Evolutionary conservation across 169 alveolate species (phyloP).

Genomic region (Plasmodium malariae): DNA sequence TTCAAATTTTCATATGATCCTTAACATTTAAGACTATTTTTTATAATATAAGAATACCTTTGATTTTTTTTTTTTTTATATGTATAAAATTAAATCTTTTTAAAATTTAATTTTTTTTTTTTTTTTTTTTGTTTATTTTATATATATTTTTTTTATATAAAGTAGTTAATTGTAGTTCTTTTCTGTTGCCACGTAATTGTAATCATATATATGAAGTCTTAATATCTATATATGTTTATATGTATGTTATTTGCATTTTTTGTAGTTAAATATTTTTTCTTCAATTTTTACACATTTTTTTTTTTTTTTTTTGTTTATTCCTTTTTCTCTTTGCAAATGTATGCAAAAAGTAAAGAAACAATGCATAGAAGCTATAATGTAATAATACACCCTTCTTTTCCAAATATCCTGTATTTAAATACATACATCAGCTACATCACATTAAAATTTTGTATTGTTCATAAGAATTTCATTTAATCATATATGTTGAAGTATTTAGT

Average conservation of each 20-base stretch:
- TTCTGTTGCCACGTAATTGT: no score
- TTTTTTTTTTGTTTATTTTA: background rate
- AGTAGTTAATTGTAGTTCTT: no score
- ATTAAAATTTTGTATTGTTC: background rate
- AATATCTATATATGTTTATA: background rate
- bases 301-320: background rate
- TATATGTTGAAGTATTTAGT: background rate
- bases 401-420: no score
- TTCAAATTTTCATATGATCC: no score
- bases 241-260: background rate
- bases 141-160: background rate
- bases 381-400: background rate
- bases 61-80: no score
- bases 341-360: background rate
- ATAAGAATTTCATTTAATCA: background rate
- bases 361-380: background rate
- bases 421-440: background rate
- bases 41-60: no score
- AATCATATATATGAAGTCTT: background rate
- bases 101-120: no score
- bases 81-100: no score
- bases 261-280: background rate
- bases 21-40: no score
- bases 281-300: background rate
- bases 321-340: background rate